Evolutionary conservation across 176 grass and related monocot genomes (phyloP), one percentile per base, ranked within the genome.

Genomic region (Stipa capillata): DNA sequence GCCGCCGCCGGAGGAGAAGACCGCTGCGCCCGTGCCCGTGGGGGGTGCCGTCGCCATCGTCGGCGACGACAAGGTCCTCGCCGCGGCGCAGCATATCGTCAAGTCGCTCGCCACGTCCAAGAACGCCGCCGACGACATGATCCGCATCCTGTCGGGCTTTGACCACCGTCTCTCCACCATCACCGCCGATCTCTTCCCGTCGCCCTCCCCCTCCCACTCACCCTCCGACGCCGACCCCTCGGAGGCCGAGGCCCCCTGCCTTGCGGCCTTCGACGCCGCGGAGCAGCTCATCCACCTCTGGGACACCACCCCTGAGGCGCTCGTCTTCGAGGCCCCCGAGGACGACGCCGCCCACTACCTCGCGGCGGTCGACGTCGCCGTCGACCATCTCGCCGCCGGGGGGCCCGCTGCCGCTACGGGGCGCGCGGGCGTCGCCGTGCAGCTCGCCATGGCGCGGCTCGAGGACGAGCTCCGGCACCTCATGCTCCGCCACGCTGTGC

Each of bases 101-200:
- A 95, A 90, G 86, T 95, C 90, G 40, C 96, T 99, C 74, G 96
- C 92, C 69, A 95, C 90, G 25, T 95, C 96, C 23, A 99, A 99
- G 82, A 99, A 95, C 92, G 96, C 96, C n/a, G 90, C 96, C 2
- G 96, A 93, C 42, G 96, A 99, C 88, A 99, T 99, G 96, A 99
- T 95, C 58, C 92, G 96, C 51, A 99, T 99, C 85, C 86, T 99
- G 48, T 99, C 96, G 4, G 90, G 96, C 5, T 99, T 99, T 73
- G 96, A 99, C 81, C 90, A 95, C 82, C 94, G 91, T 65, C 78
- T 97, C 37, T 97, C 94, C 44, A 87, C 85, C 64, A 87, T 97
- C 45, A 87, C 90, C 65, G 65, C 90, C 65, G 79, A 88, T 57
- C 74, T 86, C 85, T 86, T 73, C 74, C 80, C 82, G 10, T 92